phyloP scores from a whole-genome alignment of 768 basidiomycete genomes.

The Kondoa subrosea region DNA sequence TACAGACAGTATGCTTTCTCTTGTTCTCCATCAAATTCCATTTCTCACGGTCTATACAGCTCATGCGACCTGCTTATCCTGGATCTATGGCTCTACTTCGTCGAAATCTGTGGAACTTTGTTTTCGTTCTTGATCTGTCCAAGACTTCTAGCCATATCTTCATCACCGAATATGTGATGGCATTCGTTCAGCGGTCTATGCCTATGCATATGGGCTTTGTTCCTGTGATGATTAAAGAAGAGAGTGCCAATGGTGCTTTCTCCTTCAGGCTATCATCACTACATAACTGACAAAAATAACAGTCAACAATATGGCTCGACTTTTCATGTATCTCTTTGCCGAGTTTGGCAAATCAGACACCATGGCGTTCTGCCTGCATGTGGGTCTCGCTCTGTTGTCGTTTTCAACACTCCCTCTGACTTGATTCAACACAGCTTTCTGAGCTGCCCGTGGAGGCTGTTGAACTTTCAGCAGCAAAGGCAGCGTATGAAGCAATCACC shows the following conservation, averaged over 20 bases:
- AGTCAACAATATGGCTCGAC: constrained; percentile 54
- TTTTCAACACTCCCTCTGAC: background rate
- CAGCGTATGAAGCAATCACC: too few species aligned
- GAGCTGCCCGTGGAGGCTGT: background rate
- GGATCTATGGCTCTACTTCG: constrained; percentile 59
- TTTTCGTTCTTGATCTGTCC: constrained; percentile 67
- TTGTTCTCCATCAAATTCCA: too few species aligned
- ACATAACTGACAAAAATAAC: constrained; percentile 3
- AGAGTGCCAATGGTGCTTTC: constrained; percentile 16
- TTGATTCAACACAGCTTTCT: background rate
- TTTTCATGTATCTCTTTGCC: constrained; percentile 52
- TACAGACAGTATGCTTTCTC: too few species aligned
- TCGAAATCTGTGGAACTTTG: constrained; percentile 64
- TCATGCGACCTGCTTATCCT: constrained; percentile 61
- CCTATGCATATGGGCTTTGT: constrained; percentile 78
- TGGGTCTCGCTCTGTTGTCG: constrained; percentile 33
- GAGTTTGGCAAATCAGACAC: constrained; percentile 50
- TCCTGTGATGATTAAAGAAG: constrained; percentile 47
- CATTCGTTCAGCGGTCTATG: constrained; percentile 53
- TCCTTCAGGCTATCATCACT: background rate
- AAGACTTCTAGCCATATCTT: constrained; percentile 45
- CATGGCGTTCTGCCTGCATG: constrained; percentile 44
- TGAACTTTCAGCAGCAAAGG: background rate
- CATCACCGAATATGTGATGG: constrained; percentile 47
- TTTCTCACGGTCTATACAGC: too few species aligned